These are phyloP conservation scores for Cladosporium velox DNA, from an alignment of 2,329 filamentous ascomycete genomes.

Conservation along the genomic window DNA sequence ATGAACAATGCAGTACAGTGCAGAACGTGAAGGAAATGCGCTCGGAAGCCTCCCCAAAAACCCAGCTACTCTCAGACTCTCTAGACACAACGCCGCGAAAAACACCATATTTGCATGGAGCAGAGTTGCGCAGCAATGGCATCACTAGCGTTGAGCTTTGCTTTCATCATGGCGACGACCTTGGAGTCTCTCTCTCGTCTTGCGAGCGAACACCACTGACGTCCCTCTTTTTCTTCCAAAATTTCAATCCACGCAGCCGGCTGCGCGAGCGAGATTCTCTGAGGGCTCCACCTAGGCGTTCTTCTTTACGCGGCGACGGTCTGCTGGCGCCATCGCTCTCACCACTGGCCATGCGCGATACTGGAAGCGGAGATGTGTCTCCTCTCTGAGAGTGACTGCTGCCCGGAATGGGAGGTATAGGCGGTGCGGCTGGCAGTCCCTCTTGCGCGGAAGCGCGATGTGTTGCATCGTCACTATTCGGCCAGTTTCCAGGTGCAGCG, in stretches of 20 bases:
- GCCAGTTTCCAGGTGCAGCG: constrained; percentile 27
- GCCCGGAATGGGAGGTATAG: constrained; percentile 19
- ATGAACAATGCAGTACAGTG: constrained; percentile 4
- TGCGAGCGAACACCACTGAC: constrained; percentile 4
- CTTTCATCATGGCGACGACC: constrained; percentile 10
- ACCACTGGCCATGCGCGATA: constrained; percentile 8
- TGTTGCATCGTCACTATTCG: constrained; percentile 26
- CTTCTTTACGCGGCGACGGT: constrained; percentile 14
- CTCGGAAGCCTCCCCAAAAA: constrained; percentile 1
- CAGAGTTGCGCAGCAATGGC: not conserved
- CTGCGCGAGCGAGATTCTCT: constrained; percentile 39
- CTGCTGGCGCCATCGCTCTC: constrained; percentile 13
- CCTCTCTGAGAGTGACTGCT: constrained; percentile 5
- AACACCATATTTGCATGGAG: constrained; percentile 5
- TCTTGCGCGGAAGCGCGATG: constrained; percentile 29
- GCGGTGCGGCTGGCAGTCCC: constrained; percentile 27
- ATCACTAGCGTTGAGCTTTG: not conserved
- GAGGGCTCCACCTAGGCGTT: constrained; percentile 18
- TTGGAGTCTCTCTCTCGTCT: constrained; percentile 3
- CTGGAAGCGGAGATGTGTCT: constrained; percentile 5
- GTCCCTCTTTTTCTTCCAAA: constrained; percentile 40
- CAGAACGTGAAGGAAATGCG: constrained; percentile 2
- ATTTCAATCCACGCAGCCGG: constrained; percentile 39
- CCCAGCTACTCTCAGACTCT: not conserved
- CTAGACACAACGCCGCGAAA: constrained; percentile 3